Conservation (phyloP, 768 basidiomycete genomes). For the Austroboletus festivus region DNA sequence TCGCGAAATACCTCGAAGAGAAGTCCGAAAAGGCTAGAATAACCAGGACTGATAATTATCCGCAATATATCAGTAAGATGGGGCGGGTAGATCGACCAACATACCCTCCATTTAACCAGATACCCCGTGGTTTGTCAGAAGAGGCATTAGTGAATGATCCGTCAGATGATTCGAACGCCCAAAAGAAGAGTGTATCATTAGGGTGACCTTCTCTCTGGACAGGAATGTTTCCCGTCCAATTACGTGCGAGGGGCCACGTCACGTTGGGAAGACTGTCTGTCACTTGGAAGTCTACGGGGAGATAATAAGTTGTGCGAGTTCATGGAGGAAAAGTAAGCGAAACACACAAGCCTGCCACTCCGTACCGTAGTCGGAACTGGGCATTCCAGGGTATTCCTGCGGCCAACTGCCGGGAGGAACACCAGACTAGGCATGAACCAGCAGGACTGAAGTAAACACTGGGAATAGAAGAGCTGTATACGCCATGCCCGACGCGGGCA, state of each 20-base stretch:
- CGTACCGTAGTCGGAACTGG: slow-evolving; percentile 46
- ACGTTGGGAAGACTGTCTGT: slow-evolving; percentile 56
- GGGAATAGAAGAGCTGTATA: slow-evolving; percentile 6
- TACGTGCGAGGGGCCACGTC: slow-evolving; percentile 50
- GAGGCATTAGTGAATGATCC: slow-evolving; percentile 50
- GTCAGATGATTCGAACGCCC: slow-evolving; percentile 53
- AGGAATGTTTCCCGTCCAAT: slow-evolving; percentile 62
- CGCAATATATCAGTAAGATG: not conserved
- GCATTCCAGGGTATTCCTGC: slow-evolving; percentile 43
- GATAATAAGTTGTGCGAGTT: not conserved
- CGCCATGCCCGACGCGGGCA: slow-evolving; percentile 17
- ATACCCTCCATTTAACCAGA: slow-evolving; percentile 74
- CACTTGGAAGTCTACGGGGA: slow-evolving; percentile 55
- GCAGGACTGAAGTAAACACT: slow-evolving; percentile 1
- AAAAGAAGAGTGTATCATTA: slow-evolving; percentile 65
- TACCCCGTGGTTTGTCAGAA: slow-evolving; percentile 56
- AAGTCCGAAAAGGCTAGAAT: slow-evolving; percentile 64
- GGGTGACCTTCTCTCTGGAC: slow-evolving; percentile 58
- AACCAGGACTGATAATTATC: slow-evolving; percentile 68
- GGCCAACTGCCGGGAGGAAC: slow-evolving; percentile 35
- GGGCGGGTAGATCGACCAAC: slow-evolving; percentile 9
- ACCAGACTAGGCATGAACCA: slow-evolving; percentile 22
- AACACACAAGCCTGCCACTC: slow-evolving; percentile 63
- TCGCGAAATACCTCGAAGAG: slow-evolving; percentile 55
- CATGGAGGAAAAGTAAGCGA: not conserved